Evolutionary conservation across 1,284 basidiomycete species (phyloP).

Genomic region (Exobasidium cylindrosporum): DNA sequence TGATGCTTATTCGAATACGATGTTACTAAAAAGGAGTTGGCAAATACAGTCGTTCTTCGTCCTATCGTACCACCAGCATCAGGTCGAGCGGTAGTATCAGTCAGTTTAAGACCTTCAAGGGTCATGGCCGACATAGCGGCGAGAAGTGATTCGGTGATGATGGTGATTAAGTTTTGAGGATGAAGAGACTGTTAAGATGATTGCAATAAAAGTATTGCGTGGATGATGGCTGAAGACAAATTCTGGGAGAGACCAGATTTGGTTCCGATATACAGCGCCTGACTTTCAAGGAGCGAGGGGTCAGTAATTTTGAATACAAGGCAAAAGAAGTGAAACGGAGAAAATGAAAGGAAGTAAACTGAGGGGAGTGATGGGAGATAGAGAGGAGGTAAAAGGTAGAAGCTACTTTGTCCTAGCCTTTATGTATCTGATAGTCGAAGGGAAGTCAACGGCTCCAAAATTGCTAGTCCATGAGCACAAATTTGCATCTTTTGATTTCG

Average conservation of each 20-base stretch:
- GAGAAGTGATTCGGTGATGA: background rate
- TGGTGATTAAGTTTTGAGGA: background rate
- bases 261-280: no score
- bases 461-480: no score
- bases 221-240: no score
- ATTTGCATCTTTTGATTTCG: no score
- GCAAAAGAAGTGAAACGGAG: background rate
- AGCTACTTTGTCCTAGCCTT: no score
- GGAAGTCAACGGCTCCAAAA: no score
- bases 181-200: background rate
- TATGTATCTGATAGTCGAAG: no score
- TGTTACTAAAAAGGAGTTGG: conserved; percentile 20
- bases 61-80: conserved; percentile 33
- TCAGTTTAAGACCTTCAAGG: background rate
- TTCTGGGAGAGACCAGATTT: no score
- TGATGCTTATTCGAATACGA: conserved; percentile 19
- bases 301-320: background rate
- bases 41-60: conserved; percentile 5
- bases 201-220: no score
- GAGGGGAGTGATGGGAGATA: background rate
- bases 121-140: background rate
- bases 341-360: background rate
- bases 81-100: conserved; percentile 24
- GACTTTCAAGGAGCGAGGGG: background rate
- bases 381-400: no score